Evolutionary conservation across 176 grass and related monocot genomes (phyloP), one percentile per base, ranked within the genome.

Genomic region (Dactylis glomerata): DNA sequence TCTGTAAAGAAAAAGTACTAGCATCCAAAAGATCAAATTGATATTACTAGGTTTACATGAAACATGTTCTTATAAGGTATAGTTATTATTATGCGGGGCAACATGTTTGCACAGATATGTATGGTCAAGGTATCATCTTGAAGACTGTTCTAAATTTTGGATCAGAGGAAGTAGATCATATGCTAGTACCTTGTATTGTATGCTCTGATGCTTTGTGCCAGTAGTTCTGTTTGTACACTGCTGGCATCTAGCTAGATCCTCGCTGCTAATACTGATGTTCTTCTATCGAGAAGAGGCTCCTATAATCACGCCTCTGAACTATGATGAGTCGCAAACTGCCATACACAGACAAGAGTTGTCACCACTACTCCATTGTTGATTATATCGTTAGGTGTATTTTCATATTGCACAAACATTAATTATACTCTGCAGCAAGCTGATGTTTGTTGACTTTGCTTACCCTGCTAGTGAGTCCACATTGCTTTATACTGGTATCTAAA

Each of bases 201-300:
- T 50, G 77, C 37, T 76, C 33, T 46, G 47, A 27, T 72, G 37
- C 14, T 68, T 82, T 59, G 50, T 82, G 27, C 38, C 49, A 46
- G 24, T 78, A 77, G 63, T 36, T n/a, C 1, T 77, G 20, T 77
- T 59, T 68, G 70, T 72, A 40, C 17, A 3, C 41, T 81, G 1
- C 33, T 54, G 42, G 42, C 68, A 52, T 65, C 42, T 73, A 17
- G 5, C 20, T 62, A 32, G 55, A 80, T 81, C 62, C 64, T 82
- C 8, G 47, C 33, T 70, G n/a, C n/a, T n/a, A n/a, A 73, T 73
- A 73, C 16, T 73, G n/a, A n/a, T 47, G 70, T 73, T 47, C 70
- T 73, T 73, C 14, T 73, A 2, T 10, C 15, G 15, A 47, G 14
- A 47, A 73, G 69, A 47, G 69, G 10, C 55, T n/a, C n/a, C n/a